phyloP scores from a whole-genome alignment of 352 stramenopile species.

The Globisporangium nodosum region DNA sequence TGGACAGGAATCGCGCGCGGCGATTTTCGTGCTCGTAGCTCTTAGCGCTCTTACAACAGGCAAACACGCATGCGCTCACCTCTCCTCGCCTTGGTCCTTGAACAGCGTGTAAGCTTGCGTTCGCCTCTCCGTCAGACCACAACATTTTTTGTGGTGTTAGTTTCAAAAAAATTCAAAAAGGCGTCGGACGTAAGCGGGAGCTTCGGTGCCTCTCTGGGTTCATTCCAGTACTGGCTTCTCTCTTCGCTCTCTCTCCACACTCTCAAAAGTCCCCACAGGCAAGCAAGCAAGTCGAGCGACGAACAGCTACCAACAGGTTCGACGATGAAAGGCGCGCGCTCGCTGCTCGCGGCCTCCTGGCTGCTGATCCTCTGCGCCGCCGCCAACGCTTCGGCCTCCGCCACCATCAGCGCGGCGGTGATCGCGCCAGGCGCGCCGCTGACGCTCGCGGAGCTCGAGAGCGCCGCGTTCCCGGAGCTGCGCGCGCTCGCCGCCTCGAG shows the following conservation, averaged over 20 bases:
- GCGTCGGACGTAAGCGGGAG: not conserved
- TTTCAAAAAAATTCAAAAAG: not conserved
- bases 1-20: too few species aligned
- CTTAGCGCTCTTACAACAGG: too few species aligned
- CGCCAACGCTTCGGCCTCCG: not conserved
- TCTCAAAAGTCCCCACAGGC: not conserved
- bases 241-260: not conserved
- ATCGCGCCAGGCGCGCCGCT: not conserved
- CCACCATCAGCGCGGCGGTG: not conserved
- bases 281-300: not conserved
- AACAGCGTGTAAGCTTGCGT: too few species aligned
- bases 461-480: slow-evolving; percentile 12
- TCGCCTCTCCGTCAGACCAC: too few species aligned
- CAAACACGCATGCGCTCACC: too few species aligned
- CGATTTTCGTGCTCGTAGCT: too few species aligned
- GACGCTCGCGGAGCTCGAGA: slow-evolving; percentile 2
- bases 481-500: slow-evolving; percentile 17
- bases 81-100: too few species aligned
- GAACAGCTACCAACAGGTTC: not conserved
- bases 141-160: not conserved
- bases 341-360: slow-evolving; percentile 11
- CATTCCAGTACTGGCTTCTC: not conserved
- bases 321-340: slow-evolving; percentile 11
- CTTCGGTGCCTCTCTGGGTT: not conserved
- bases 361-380: slow-evolving; percentile 10